Evolutionary conservation across 352 stramenopile genomes (phyloP), one percentile per base, ranked within the genome.

Genomic region (Phytopythium mirpurense): DNA sequence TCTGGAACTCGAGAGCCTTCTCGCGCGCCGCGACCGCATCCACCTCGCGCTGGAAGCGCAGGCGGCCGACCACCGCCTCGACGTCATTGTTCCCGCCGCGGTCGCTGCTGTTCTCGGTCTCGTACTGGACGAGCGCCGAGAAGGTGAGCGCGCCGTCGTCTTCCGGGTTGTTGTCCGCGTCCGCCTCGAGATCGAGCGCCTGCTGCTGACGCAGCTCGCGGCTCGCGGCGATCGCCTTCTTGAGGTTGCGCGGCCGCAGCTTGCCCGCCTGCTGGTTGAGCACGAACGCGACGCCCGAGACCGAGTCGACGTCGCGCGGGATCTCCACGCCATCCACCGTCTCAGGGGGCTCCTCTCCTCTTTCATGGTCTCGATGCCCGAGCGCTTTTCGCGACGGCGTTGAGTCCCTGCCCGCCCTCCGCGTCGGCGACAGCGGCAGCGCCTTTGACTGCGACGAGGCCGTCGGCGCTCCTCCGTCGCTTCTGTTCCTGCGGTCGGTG

Each of bases 241-340:
- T 96, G 11, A 97, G 69, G 45, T 97, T 86, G 58, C 95, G 95
- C 9, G 83, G 87, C 32, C 93, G 93, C 29, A 96, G 68, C 53
- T 97, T 97, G 0, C 88, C 87, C 0, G 77, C 65, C 53, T 95
- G 72, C 68, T 97, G 88, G 34, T 88, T 97, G 19, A 97, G 63
- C 4, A 96, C 68, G 59, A 91, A 96, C 55, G 77, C 95, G 50
- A 90, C 82, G 24, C 77, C 72, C 26, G 70, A 54, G 45, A 87
- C 70, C 4, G 56, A 79, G 40, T 84, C 70, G 12, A 96, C 59
- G 11, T 79, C 54, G 3, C 34, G 43, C 0, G 85, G 86, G 50
- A 97, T 90, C 54, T 88, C 72, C 15, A 95, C 47, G 1, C 72
- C 79, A 18, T 73, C 59, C 11, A 91, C 56, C n/a, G 62, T 67